Evolutionary conservation across 2,329 filamentous ascomycete genomes (phyloP).

Genomic region (Aureobasidium sp.): DNA sequence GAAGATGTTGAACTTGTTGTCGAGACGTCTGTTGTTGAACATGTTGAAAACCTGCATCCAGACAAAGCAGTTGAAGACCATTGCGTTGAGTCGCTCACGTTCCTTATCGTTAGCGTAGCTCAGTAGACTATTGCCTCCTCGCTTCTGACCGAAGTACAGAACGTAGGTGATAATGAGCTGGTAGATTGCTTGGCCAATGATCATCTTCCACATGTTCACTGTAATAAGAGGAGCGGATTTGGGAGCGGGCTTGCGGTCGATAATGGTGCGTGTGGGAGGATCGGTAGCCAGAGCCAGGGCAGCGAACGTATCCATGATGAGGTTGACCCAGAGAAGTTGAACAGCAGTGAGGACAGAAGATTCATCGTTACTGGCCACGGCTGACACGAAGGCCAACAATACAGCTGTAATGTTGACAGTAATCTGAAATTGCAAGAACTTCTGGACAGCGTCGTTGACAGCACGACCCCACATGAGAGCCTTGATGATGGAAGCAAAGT

Average conservation of each 20-base stretch:
- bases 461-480: constrained; percentile 54
- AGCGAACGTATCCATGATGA: constrained; percentile 96
- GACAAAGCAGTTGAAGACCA: constrained; percentile 97
- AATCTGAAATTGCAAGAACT: constrained; percentile 60
- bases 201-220: constrained; percentile 98
- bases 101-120: constrained; percentile 39
- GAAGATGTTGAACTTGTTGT: constrained; percentile 94
- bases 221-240: constrained; percentile 74
- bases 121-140: constrained; percentile 39
- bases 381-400: constrained; percentile 76
- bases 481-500: constrained; percentile 55
- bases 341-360: constrained; percentile 75
- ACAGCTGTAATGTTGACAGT: constrained; percentile 92
- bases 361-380: constrained; percentile 61
- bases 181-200: constrained; percentile 83
- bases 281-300: constrained; percentile 84
- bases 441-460: constrained; percentile 46
- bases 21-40: constrained; percentile 90
- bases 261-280: constrained; percentile 71
- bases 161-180: constrained; percentile 73
- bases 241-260: constrained; percentile 69
- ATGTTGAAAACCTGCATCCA: constrained; percentile 99
- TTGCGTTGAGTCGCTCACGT: constrained; percentile 56
- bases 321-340: constrained; percentile 89
- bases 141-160: constrained; percentile 65